Conservation (phyloP, 2,329 filamentous ascomycete species). For the Phialocephala subalpina region DNA sequence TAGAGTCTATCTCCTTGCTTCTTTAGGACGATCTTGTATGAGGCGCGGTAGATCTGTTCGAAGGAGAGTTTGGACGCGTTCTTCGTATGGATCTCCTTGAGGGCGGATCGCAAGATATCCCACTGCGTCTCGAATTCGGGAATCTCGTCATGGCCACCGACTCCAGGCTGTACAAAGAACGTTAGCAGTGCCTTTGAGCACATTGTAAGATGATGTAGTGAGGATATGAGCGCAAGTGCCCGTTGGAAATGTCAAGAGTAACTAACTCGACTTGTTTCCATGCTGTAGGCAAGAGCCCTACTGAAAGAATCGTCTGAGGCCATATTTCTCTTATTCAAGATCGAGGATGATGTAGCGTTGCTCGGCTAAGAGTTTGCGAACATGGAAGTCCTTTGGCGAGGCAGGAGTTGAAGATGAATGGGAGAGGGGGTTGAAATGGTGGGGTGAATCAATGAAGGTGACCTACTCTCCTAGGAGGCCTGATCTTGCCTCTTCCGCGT, state of each 20-base stretch:
- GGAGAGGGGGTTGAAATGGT: slow-evolving; percentile 12
- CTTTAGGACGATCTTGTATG: slow-evolving; percentile 91
- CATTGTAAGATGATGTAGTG: background rate
- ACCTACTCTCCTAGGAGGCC: slow-evolving; percentile 73
- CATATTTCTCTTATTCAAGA: slow-evolving; percentile 14
- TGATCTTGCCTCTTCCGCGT: slow-evolving; percentile 66
- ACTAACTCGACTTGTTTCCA: slow-evolving; percentile 13
- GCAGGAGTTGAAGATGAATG: background rate
- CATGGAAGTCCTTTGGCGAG: background rate
- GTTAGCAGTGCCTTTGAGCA: background rate
- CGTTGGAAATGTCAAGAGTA: background rate
- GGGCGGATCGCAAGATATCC: slow-evolving; percentile 77
- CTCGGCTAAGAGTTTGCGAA: slow-evolving; percentile 5
- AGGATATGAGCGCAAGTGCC: background rate
- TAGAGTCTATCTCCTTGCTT: slow-evolving; percentile 88
- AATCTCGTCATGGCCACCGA: slow-evolving; percentile 57
- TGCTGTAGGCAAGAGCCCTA: slow-evolving; percentile 16
- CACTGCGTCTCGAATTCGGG: slow-evolving; percentile 89
- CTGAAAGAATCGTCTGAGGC: slow-evolving; percentile 9
- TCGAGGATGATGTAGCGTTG: background rate
- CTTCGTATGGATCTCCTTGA: slow-evolving; percentile 89
- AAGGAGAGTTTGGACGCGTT: slow-evolving; percentile 92
- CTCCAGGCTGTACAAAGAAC: background rate
- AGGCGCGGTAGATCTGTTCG: slow-evolving; percentile 92
- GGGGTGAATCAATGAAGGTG: slow-evolving; percentile 16